Evolutionary conservation across 2,329 filamentous ascomycete genomes (phyloP), one percentile per base, ranked within the genome.

Genomic region (Orbilia blumenaviensis): DNA sequence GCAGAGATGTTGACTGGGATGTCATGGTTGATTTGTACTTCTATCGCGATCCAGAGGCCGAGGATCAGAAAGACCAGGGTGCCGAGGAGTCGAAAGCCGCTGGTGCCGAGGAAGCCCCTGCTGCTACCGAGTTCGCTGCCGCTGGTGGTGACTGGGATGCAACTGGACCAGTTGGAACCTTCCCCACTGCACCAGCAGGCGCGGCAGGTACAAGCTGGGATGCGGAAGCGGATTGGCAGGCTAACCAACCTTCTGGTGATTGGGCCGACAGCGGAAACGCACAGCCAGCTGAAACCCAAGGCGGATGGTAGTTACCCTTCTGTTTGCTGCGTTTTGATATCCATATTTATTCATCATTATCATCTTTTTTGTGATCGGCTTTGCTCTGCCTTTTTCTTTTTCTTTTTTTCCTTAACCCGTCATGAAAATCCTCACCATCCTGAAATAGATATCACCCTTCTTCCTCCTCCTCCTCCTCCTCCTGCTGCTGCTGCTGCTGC

Each of bases 21-120:
- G 91, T 96, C 86, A 98, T 99, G 91, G 93, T 96, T 83, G 95
- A 99, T 91, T 88, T 99, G 83, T 99, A 99, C 93, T 99, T 99
- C 91, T 97, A 99, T 92, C 95, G 96, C 85, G 96, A 99, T 87
- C 95, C 96, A 82, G 95, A 99, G 87, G 93, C 94, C 81, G 95
- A 99, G 90, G 95, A 97, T 85, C 94, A 97, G 90, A 97, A 99
- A 88, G 96, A 97, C 83, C 83, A 86, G 85, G 88, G 90, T 80
- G 92, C 92, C 84, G 92, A 94, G 85, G 94, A 98, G 88, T 83
- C 86, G 82, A 97, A 98, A 91, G 87, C 90, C 79, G 87, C 92
- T 80, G 91, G 89, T 83, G 91, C 88, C 81, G 94, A 97, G 81
- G 94, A 97, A 87, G 91, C 92, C 83, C 93, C 90, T 81, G 83